Conservation (phyloP, 495 filamentous ascomycete genomes). For the Xylaria curta region DNA sequence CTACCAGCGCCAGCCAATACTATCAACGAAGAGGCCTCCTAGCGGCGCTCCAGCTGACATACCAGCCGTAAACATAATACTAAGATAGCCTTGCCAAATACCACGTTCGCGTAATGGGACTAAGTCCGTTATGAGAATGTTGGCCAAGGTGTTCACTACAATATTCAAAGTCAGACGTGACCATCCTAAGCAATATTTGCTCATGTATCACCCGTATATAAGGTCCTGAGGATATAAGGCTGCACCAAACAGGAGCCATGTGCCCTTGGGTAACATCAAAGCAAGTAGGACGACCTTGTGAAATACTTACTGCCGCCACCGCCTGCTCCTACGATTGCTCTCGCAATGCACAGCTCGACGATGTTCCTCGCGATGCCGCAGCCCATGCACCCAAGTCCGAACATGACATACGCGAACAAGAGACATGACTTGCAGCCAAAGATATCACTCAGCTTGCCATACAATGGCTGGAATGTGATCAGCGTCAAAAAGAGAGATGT, state of each 20-base stretch:
- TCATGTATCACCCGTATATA: not conserved
- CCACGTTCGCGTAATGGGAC: constrained; percentile 78
- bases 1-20: constrained; percentile 83
- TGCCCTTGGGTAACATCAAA: not conserved
- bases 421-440: constrained; percentile 81
- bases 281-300: not conserved
- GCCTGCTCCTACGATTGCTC: constrained; percentile 70
- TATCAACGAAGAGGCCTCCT: constrained; percentile 77
- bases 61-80: constrained; percentile 77
- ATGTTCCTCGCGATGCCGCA: constrained; percentile 78
- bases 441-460: constrained; percentile 80
- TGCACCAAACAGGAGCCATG: not conserved
- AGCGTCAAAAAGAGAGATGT: constrained; percentile 82
- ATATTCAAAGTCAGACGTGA: not conserved
- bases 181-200: not conserved
- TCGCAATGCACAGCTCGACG: constrained; percentile 70
- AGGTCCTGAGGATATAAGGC: not conserved
- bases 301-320: constrained; percentile 64
- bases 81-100: constrained; percentile 82
- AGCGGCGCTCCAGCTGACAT: constrained; percentile 75
- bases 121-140: constrained; percentile 79
- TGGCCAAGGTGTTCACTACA: constrained; percentile 77
- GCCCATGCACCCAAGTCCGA: constrained; percentile 73
- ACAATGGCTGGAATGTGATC: constrained; percentile 80
- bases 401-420: constrained; percentile 74